Evolutionary conservation across 345 rosid species (phyloP), one percentile per base, ranked within the genome.

Genomic region (Brassica rapa): DNA sequence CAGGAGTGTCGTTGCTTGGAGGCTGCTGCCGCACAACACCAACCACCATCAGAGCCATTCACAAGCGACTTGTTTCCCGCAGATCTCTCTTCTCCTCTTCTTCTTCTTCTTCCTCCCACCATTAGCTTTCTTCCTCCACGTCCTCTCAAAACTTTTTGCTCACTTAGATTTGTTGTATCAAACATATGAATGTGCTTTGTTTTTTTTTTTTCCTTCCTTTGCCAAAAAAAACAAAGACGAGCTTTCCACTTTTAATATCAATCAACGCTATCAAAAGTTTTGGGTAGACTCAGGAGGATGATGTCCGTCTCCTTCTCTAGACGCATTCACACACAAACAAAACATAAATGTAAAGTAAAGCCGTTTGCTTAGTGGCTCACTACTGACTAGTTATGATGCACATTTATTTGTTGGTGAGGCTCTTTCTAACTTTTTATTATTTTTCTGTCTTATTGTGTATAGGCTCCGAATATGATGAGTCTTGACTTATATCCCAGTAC

Each of bases 1-100:
- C 39, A 10, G 94, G 94, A 51, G 92, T 89, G 77, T 89, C 90
- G 32, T 86, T 91, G 10, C 81, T 89, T 2, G 94, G 92, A 62
- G 94, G 94, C 56, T 88, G 91, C 73, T 88, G 91, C 80, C 80
- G 91, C 71, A 91, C 92, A 11, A 89, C 92, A 60, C 94, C 97
- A 25, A 30, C 82, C 64, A 89, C 91, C 32, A 89, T 89, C 83
- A 85, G 82, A 82, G 91, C 84, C 80, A 88, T 89, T 55, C 84
- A 81, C 83, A 71, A 59, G 71, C 82, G 80, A 15, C 85, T 91
- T 61, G 49, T 81, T 62, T 60, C 23, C 67, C 77, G 66, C 14
- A 89, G 85, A 85, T 74, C 84, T 37, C 66, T 72, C 24, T 61
- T 43, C 35, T 53, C 55, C 6, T 46, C 63, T 11, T 60, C 64